Conservation (phyloP, 176 grass and related monocot species). For the Zoysia pacifica region DNA sequence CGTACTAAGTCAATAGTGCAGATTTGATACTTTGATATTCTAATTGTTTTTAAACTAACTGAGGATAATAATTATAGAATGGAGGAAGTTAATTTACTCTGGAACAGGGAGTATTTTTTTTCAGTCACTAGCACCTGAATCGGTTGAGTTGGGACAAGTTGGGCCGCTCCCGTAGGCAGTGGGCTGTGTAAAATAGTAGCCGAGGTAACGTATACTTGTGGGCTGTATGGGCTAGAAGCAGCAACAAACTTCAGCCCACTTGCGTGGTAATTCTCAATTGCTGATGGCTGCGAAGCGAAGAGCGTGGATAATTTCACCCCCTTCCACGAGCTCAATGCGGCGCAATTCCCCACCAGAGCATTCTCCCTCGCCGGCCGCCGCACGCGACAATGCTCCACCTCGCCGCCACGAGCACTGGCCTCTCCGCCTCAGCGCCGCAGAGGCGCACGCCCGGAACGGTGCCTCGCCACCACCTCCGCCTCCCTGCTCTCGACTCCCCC, state of each 20-base stretch:
- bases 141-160: no score
- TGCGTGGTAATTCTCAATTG: not conserved
- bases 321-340: not conserved
- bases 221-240: no score
- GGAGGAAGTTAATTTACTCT: no score
- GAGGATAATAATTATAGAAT: no score
- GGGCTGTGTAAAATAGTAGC: no score
- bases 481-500: not conserved
- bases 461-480: not conserved
- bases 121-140: no score
- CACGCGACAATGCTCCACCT: conserved; percentile 31
- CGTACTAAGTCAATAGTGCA: no score
- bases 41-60: no score
- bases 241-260: not conserved
- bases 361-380: not conserved
- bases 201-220: no score
- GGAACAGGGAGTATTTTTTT: no score
- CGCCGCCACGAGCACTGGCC: not conserved
- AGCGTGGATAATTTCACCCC: conserved; percentile 28
- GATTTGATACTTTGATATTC: no score
- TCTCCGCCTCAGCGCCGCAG: not conserved
- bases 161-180: no score
- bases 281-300: not conserved
- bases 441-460: not conserved
- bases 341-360: not conserved